Conservation (phyloP, 1,284 basidiomycete species). For the Bjerkandera adusta region DNA sequence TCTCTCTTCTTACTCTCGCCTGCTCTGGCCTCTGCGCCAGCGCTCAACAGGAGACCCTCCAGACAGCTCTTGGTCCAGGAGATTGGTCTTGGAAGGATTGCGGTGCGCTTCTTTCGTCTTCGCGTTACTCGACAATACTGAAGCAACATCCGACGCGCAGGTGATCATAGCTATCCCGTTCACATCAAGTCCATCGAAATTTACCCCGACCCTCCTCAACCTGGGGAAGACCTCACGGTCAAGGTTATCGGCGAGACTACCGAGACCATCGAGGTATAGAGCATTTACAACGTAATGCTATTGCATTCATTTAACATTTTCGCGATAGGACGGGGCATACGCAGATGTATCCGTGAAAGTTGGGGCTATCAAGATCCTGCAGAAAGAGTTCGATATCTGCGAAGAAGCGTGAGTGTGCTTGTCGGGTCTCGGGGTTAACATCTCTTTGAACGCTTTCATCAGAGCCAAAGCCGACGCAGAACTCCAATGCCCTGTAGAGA, state of each 20-base stretch:
- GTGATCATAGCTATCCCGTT: conserved; percentile 44
- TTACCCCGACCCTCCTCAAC: conserved; percentile 79
- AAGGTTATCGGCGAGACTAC: conserved; percentile 63
- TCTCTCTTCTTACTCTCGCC: conserved; percentile 37
- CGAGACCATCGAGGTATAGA: conserved; percentile 62
- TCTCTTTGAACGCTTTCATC: conserved; percentile 13
- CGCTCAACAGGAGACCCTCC: conserved; percentile 34
- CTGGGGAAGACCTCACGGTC: conserved; percentile 82
- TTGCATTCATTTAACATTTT: not conserved
- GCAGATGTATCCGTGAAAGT: conserved; percentile 88
- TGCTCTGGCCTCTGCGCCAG: conserved; percentile 32
- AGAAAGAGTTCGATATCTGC: conserved; percentile 84
- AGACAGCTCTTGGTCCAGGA: conserved; percentile 30
- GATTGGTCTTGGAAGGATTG: conserved; percentile 61
- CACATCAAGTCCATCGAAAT: conserved; percentile 67
- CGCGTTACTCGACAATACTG: no score
- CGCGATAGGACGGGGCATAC: conserved; percentile 81
- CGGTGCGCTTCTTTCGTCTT: conserved; percentile 54
- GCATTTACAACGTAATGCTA: not conserved
- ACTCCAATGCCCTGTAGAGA: conserved; percentile 78
- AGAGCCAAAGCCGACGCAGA: conserved; percentile 68
- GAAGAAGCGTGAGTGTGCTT: conserved; percentile 79
- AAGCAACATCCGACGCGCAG: conserved; percentile 31
- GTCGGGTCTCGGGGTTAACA: not conserved
- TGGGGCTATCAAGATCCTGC: conserved; percentile 81